Base-by-base conservation (phyloP, 2,329 filamentous ascomycete species). In the Sclerotinia nivalis region DNA sequence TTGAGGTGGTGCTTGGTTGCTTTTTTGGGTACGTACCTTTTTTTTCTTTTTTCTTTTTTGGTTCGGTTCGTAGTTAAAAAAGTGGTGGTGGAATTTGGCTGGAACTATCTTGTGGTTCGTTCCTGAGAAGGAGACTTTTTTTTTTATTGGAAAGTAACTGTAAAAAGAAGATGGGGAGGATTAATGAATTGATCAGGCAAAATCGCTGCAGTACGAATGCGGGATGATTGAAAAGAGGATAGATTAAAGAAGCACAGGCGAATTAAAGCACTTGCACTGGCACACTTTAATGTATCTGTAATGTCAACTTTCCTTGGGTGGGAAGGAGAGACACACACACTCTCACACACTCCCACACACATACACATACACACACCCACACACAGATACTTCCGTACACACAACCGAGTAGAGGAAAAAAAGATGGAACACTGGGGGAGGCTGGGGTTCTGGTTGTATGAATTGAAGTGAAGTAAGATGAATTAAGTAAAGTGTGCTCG, bases 131-230 rank as follows among this genome's bases (percentile, higher is more conserved):
- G 58, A 54, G 64, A 69, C 71, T 67, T 66, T n/a, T 58, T 56
- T 56, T 59, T 71, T 69, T 65, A 10, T 18, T 47, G 2, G 47
- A 45, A 45, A 61, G 45, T 62, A 62, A 74, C 72, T 74, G 74
- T 70, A 74, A 73, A 55, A 72, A 73, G 73, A 74, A 75, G 72
- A 71, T 25, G 49, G 58, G 72, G 75, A 72, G 73, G 66, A 75
- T 78, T 76, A 78, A 76, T 72, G 47, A 70, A 76, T 76, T 77
- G 75, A 77, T 78, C 76, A 74, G 75, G 74, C 72, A 77, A 77
- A 75, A 75, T 76, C 70, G 71, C 61, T 71, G 73, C 73, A 72
- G 73, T 69, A 72, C 71, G 72, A 72, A 72, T 73, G 74, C 74
- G 74, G 74, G 74, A 76, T 75, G 75, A 73, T 10, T 78, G 75